phyloP scores from a whole-genome alignment of 2,329 filamentous ascomycete species.

The Penicillium sp. region DNA sequence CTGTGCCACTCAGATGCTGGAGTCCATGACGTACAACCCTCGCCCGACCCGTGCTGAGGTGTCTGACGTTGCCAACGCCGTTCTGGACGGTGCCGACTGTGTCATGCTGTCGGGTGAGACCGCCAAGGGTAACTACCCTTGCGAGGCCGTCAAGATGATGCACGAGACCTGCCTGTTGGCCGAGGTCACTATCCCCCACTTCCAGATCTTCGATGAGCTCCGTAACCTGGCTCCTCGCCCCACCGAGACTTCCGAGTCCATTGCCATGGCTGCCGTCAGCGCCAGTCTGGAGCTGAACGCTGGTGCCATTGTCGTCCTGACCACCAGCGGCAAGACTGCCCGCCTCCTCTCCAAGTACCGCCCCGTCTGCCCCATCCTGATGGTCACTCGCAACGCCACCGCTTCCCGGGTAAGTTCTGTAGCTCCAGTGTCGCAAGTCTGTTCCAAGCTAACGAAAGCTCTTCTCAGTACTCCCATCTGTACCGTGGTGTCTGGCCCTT shows the following conservation, averaged over 20 bases:
- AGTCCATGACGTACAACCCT: constrained; percentile 99
- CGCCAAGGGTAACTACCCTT: constrained; percentile 94
- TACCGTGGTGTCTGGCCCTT: constrained; percentile 99
- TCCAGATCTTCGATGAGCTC: constrained; percentile 95
- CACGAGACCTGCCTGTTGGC: constrained; percentile 96
- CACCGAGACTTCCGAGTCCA: constrained; percentile 87
- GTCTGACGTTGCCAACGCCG: constrained; percentile 96
- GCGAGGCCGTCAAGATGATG: constrained; percentile 95
- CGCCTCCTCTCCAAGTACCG: constrained; percentile 98
- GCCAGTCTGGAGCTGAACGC: constrained; percentile 96
- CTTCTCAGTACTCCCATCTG: constrained; percentile 77
- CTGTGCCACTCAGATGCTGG: constrained; percentile 98
- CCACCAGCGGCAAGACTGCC: constrained; percentile 91
- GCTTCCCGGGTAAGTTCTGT: constrained; percentile 70
- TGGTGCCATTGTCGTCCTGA: constrained; percentile 93
- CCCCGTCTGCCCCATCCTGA: constrained; percentile 98
- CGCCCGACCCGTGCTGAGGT: constrained; percentile 97
- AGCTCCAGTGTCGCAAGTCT: not conserved
- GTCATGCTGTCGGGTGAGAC: constrained; percentile 99
- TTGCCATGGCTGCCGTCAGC: constrained; percentile 95
- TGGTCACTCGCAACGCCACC: constrained; percentile 87
- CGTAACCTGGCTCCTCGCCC: constrained; percentile 82
- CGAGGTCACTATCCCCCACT: constrained; percentile 96
- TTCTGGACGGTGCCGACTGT: constrained; percentile 97
- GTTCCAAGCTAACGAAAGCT: constrained; percentile 25